Evolutionary conservation across 169 alveolate genomes (phyloP), one percentile per base, ranked within the genome.

Genomic region (Plasmodium ovale): DNA sequence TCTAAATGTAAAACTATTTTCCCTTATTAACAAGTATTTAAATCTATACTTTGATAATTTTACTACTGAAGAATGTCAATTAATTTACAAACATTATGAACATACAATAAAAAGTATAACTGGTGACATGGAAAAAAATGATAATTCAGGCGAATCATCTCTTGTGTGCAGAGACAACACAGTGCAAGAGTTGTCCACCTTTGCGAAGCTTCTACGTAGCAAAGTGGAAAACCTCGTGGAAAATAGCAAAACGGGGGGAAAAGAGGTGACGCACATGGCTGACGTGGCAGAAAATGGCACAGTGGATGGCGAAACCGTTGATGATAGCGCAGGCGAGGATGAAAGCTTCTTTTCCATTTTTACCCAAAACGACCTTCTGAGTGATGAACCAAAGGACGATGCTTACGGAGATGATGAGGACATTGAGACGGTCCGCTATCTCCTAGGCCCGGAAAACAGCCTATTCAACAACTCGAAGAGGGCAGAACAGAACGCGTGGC

Each of bases 261-360:
- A 16, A 27, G 23, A 29, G n/a, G 14, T 10, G 19, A 4, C 29
- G 21, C n/a, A 59, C 10, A 31, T 27, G 27, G 47, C 9, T 25
- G 68, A 70, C 19, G 84, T 16, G 3, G 29, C 33, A 54, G 25
- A 51, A 25, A 25, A 69, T 1, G 27, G n/a, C 14, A 23, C 42
- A 16, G 3, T 21, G 10, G 31, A 5, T 27, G 59, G 35, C 31
- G 72, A 58, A 72, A 1, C 16, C 21, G 31, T 31, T n/a, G 90
- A 35, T 21, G 84, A 44, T 12, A 51, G 16, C 31, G 90, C 47
- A n/a, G 90, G 39, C 10, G 56, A 67, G 3, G 88, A 74, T 10
- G 88, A 74, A 44, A 64, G 25, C 29, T 65, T 82, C 29, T 82
- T 82, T 59, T 82, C 90, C 58, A 51, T 82, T 65, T 82, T 82